These are phyloP conservation scores for Biscogniauxia mediterranea DNA, from an alignment of 2,329 filamentous ascomycete species.

Conservation along the genomic window DNA sequence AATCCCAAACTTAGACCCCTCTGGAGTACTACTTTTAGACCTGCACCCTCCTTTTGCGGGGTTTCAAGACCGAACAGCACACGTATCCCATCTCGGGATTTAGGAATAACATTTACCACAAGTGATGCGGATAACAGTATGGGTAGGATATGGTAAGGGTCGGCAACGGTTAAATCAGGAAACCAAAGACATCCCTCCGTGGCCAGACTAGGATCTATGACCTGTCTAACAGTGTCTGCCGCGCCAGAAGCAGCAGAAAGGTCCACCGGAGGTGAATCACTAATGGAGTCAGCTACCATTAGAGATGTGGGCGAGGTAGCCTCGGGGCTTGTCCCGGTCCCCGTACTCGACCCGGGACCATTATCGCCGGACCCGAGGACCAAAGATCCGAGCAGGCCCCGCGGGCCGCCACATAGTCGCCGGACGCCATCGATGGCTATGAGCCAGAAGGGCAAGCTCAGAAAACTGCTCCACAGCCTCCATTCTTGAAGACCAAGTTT, in stretches of 20 bases:
- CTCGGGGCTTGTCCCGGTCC: background rate
- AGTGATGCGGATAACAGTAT: conserved; percentile 37
- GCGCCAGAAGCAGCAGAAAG: conserved; percentile 1
- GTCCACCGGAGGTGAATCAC: conserved; percentile 18
- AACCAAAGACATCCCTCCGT: conserved; percentile 57
- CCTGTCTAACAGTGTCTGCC: background rate
- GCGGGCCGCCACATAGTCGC: conserved; percentile 43
- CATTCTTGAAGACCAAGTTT: conserved; percentile 45
- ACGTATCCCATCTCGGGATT: conserved; percentile 21
- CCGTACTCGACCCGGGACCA: background rate
- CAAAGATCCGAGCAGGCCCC: conserved; percentile 36
- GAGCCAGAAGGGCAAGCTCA: conserved; percentile 49
- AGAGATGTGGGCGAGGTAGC: conserved; percentile 3
- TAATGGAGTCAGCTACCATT: conserved; percentile 9
- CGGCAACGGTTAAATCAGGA: conserved; percentile 49
- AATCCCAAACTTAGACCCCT: conserved; percentile 16
- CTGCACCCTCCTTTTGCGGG: background rate
- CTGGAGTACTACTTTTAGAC: background rate
- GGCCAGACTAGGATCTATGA: conserved; percentile 40
- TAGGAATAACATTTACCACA: conserved; percentile 35
- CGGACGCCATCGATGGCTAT: conserved; percentile 50
- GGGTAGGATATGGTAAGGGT: conserved; percentile 51
- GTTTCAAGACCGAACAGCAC: conserved; percentile 24
- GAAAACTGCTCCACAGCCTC: conserved; percentile 41
- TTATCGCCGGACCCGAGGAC: conserved; percentile 22